Evolutionary conservation across 371 early-diverging fungal genomes (phyloP).

Genomic region (Parasitella parasitica): DNA sequence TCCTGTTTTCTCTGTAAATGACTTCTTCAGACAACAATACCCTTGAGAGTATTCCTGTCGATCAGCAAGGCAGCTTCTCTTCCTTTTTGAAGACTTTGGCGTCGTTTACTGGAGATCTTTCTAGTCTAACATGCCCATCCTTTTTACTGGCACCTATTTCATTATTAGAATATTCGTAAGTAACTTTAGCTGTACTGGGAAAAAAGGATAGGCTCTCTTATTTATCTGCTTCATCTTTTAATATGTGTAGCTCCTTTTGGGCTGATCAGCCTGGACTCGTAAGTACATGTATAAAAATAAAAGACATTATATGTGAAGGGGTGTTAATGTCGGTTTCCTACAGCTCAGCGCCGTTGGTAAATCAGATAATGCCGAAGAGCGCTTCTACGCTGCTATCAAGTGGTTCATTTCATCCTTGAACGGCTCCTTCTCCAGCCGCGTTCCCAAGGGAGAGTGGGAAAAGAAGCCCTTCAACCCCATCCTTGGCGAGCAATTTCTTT

Average conservation of each 20-base stretch:
- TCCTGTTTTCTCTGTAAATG: slow-evolving; percentile 16
- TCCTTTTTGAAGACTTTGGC: slow-evolving; percentile 72
- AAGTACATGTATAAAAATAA: slow-evolving; percentile 11
- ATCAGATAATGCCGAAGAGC: slow-evolving; percentile 62
- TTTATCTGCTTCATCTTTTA: neutral
- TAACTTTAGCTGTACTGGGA: no score
- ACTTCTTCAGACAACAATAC: slow-evolving; percentile 35
- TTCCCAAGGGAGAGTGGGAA: slow-evolving; percentile 72
- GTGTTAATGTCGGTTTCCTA: neutral
- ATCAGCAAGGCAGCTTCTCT: slow-evolving; percentile 69
- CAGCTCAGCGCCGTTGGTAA: slow-evolving; percentile 57
- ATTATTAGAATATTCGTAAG: slow-evolving; percentile 79
- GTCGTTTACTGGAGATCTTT: slow-evolving; percentile 81
- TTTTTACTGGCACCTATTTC: slow-evolving; percentile 75
- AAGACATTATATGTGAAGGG: neutral
- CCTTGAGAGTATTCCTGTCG: slow-evolving; percentile 60
- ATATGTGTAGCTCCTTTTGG: slow-evolving; percentile 47
- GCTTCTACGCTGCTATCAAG: slow-evolving; percentile 69
- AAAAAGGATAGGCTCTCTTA: no score
- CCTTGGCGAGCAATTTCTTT: slow-evolving; percentile 78
- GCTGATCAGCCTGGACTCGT: slow-evolving; percentile 48
- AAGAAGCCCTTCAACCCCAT: slow-evolving; percentile 91
- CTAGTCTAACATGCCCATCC: slow-evolving; percentile 76
- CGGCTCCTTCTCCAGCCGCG: slow-evolving; percentile 69
- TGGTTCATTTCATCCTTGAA: slow-evolving; percentile 82